Conservation (phyloP, 2,329 filamentous ascomycete genomes). For the Chaetomiaceae sp. region DNA sequence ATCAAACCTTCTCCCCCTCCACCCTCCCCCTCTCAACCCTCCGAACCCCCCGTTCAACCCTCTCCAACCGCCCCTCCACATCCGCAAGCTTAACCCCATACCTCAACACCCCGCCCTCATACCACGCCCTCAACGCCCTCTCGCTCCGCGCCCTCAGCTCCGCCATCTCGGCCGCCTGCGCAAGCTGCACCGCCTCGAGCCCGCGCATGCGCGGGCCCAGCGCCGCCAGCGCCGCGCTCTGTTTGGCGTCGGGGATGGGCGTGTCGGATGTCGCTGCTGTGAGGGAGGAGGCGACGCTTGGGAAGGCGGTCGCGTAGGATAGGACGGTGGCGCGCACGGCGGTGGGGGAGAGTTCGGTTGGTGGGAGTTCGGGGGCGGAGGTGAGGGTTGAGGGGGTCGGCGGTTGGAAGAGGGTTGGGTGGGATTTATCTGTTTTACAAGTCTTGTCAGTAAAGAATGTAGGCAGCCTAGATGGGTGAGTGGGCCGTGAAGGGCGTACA, state of each 20-base stretch:
- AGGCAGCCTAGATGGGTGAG: not conserved
- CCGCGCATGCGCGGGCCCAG: conserved; percentile 60
- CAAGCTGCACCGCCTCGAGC: conserved; percentile 55
- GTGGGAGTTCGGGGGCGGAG: conserved; percentile 30
- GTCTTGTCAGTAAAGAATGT: not conserved
- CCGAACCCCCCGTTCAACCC: conserved; percentile 61
- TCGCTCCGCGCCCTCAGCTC: conserved; percentile 62
- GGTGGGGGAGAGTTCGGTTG: conserved; percentile 47
- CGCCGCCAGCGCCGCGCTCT: conserved; percentile 53
- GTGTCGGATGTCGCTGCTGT: conserved; percentile 51
- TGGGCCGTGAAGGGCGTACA: conserved; percentile 42
- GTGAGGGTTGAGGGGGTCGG: conserved; percentile 32
- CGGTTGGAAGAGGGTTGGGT: conserved; percentile 53
- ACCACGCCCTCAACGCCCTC: conserved; percentile 62
- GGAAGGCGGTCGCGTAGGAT: conserved; percentile 52
- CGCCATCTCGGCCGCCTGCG: conserved; percentile 59
- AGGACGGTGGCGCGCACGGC: conserved; percentile 53
- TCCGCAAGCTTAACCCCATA: conserved; percentile 66
- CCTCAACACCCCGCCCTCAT: conserved; percentile 65
- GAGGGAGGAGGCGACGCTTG: conserved; percentile 52
- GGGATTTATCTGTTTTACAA: conserved; percentile 42
- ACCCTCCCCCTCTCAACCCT: conserved; percentile 52
- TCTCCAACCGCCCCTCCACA: conserved; percentile 63
- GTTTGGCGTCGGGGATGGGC: conserved; percentile 51
- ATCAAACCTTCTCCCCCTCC: conserved; percentile 44